Base-by-base conservation (phyloP, 2,329 filamentous ascomycete genomes). In the Epichloe brachyelytri region DNA sequence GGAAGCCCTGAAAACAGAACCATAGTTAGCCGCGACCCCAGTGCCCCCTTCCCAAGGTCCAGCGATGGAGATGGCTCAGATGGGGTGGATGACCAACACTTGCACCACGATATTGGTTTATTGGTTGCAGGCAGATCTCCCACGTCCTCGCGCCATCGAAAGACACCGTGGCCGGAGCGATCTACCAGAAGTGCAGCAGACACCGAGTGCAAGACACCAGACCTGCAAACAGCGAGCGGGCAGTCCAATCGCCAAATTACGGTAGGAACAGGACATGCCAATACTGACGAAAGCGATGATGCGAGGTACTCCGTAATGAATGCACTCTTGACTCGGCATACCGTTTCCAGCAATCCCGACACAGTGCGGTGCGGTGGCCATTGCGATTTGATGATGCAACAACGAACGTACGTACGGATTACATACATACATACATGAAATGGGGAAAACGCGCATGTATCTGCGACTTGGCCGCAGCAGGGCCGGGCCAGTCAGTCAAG, bases 321-420 rank as follows among this genome's bases (percentile, higher is more conserved):
- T 15, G 15, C 10, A 11, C 12, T 20, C 41, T 41, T 43, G 26
- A 20, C 38, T 55, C 56, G 56, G 56, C 20, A 52, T 59, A 19
- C 57, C 57, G 44, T 46, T 55, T 58, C 48, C 50, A 57, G 56
- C 50, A 52, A 37, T 45, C 52, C 57, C 57, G 56, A 15, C 20
- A 36, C 20, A 20, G 46, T 33, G 44, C 36, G 20, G 11, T 39
- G 34, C 26, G 26, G 33, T 43, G 33, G 44, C 55, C 49, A 26
- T 26, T 34, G 37, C 37, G 37, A 41, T 40, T 51, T 37, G 41
- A 38, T 43, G 19, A 34, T 48, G 52, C 49, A 50, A 46, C 38
- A 36, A 19, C 17, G 8, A 45, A 39, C 11, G 45, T 43, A 30
- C 10, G 5, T 26, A 26, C 7, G 22, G 22, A 26, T 26, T 26